Base-by-base conservation (phyloP, 306 rosid species). In the Ziziphus jujuba region DNA sequence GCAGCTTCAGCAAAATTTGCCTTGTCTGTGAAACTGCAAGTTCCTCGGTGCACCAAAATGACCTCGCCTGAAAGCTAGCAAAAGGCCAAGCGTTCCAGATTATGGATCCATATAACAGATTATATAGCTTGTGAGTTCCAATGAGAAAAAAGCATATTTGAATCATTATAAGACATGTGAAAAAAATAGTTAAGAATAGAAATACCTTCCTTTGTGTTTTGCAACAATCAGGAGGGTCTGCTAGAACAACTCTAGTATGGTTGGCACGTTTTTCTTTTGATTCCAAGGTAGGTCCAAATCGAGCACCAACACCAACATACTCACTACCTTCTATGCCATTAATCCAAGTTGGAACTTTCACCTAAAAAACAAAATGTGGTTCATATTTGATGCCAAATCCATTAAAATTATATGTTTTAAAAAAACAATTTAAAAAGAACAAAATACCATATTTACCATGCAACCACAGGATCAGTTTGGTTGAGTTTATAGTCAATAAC, bases 181-280 rank as follows among this genome's bases (percentile, higher is more conserved):
- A 51, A 60, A 12, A 48, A 25, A 72, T 22, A 70, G 74, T 68
- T 57, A 17, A 63, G 59, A 69, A n/a, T 31, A 6, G 76, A 56
- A 65, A 54, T 66, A 90, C 99, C 81, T 83, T 87, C 63, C 79
- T 80, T 76, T 80, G 85, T 58, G 76, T 96, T 60, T 14, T 44
- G 76, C 99, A 93, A 78, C 88, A 93, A 78, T 93, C 99, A 70
- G 99, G 97, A 70, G 99, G 99, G 67, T 93, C 96, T 7, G 96
- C 97, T 54, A 93, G 87, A 80, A 83, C 95, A 80, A 93, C 97
- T 87, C 75, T 82, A 24, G 95, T 87, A 77, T 61, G 87, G 81
- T 75, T 93, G 70, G 99, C 99, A 76, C 55, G 95, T 73, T 82
- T 93, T 77, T 90, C 95, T 85, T 90, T 85, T 1, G 97, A 90